Base-by-base conservation (phyloP, 192 early-diverging fungal genomes). In the Coemansia guatemalensis region DNA sequence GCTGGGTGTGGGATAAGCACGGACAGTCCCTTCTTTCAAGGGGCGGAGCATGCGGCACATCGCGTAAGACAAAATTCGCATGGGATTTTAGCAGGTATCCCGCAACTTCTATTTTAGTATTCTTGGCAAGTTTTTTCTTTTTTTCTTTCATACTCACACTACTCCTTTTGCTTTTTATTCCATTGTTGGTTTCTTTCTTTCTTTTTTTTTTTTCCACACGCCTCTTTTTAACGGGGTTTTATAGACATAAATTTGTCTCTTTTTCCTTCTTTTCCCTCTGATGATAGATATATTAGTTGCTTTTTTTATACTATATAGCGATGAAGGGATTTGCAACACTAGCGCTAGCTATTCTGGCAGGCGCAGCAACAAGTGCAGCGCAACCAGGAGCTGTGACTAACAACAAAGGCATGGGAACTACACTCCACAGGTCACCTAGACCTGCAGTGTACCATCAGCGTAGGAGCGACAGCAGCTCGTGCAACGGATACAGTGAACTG, bases 401-500 rank as follows among this genome's bases (percentile, higher is more conserved):
- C 39, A 44, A 14, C 39, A 44, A 44, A n/a, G n/a, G 12, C 39
- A 44, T 17, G 6, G 39, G 14, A 17, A 17, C 39, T 9, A 17
- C 14, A 17, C 14, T 44, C 12, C 12, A 11, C 9, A 11, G 23
- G 22, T 21, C 21, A 41, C 5, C 41, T 5, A 47, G 35, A 21
- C 21, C 48, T 5, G 21, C 24, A 25, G 24, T 18, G 2, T 54
- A 48, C 12, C 54, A 22, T 25, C 48, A 9, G 52, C 35, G 48
- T 1, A 56, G 62, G 27, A 41, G 54, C 58, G 49, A 39, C 23
- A 11, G 48, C 41, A 66, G 51, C 39, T 5, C 27, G 23, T 93
- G 91, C 64, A 91, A 90, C 55, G 91, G 91, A 6, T 85, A 87
- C 67, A 59, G 76, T 0, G 84, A 83, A 44, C 82, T 91, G 17